Evolutionary conservation across 129 eudicot species (phyloP).

Genomic region (carrot (Daucus carota)): DH1_v3.0 NC_030383.2:52447001-52447500

Average conservation of each 20-base stretch:
- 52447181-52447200: background rate
- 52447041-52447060: background rate
- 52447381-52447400: background rate
- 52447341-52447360: background rate
- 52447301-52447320: background rate
- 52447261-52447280: background rate
- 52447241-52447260: background rate
- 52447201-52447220: background rate
- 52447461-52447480: constrained; percentile 88
- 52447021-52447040: background rate
- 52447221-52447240: background rate
- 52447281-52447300: background rate
- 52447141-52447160: background rate
- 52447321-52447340: background rate
- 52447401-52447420: background rate
- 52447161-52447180: background rate
- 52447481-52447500: constrained; percentile 86
- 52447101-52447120: background rate
- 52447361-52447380: background rate
- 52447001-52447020: background rate
- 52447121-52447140: background rate
- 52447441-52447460: constrained; percentile 91
- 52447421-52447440: constrained; percentile 6
- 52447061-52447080: background rate
- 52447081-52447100: background rate